Evolutionary conservation across 257 asterid species (phyloP).

Genomic region (Primulina eburnea): DNA sequence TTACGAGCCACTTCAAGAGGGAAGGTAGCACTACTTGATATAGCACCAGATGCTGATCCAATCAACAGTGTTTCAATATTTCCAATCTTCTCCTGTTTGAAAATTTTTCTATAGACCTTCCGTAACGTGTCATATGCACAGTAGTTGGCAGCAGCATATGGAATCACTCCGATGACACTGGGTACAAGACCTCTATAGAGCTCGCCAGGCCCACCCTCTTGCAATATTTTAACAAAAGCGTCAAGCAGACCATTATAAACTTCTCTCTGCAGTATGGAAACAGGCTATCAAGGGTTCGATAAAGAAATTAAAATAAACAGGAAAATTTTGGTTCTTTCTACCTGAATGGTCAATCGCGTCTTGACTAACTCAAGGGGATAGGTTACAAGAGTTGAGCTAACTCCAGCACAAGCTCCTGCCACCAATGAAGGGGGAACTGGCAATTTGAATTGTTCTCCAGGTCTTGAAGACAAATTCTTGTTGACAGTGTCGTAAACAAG

Average conservation of each 20-base stretch:
- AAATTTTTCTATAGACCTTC: conserved; percentile 39
- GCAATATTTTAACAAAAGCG: conserved; percentile 43
- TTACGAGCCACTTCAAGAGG: conserved; percentile 56
- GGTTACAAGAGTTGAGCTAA: conserved; percentile 47
- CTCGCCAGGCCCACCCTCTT: conserved; percentile 52
- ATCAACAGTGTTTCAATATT: conserved; percentile 51
- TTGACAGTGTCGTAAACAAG: conserved; percentile 51
- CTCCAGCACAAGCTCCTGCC: conserved; percentile 52
- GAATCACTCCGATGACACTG: conserved; percentile 52
- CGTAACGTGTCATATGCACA: conserved; percentile 47
- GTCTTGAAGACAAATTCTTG: conserved; percentile 45
- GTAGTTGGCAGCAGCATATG: conserved; percentile 51
- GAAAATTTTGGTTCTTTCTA: conserved; percentile 5
- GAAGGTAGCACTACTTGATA: conserved; percentile 53
- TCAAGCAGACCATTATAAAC: conserved; percentile 41
- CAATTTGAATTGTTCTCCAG: conserved; percentile 41
- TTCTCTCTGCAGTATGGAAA: conserved; percentile 40
- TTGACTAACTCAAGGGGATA: conserved; percentile 58
- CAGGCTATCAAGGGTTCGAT: not conserved
- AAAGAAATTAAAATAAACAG: not conserved
- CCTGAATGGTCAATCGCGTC: conserved; percentile 58
- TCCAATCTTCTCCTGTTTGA: conserved; percentile 41
- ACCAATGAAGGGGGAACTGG: conserved; percentile 40
- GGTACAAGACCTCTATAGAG: conserved; percentile 50
- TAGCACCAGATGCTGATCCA: conserved; percentile 57